Conservation (phyloP, 1,284 basidiomycete species). For the Tremellales sp. region DNA sequence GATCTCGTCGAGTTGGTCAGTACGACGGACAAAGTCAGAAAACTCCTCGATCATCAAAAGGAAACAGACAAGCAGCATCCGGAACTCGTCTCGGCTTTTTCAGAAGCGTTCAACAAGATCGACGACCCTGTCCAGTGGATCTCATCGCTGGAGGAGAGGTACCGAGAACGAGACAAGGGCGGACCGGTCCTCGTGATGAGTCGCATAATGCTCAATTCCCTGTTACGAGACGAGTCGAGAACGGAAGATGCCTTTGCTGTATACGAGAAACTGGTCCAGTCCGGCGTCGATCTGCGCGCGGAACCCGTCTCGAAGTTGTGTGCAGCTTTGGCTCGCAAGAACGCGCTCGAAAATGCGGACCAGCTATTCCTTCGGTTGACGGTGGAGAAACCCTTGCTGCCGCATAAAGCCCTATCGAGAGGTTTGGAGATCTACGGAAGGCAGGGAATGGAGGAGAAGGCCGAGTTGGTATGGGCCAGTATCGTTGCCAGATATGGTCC, state of each 20-base stretch:
- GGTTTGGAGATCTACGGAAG: constrained; percentile 9
- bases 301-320: background rate
- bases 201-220: constrained; percentile 8
- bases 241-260: constrained; percentile 7
- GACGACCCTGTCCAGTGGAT: constrained; percentile 3
- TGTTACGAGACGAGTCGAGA: constrained; percentile 3
- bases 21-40: too few species aligned
- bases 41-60: background rate
- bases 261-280: constrained; percentile 6
- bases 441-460: constrained; percentile 8
- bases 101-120: constrained; percentile 8
- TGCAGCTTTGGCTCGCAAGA: too few species aligned
- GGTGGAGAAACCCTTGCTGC: background rate
- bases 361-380: constrained; percentile 5
- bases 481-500: constrained; percentile 4
- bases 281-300: constrained; percentile 2
- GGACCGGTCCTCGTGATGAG: constrained; percentile 3
- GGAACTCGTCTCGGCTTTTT: constrained; percentile 3
- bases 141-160: background rate
- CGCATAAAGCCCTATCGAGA: constrained; percentile 6
- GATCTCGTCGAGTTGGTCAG: constrained; percentile 12
- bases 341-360: background rate
- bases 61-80: background rate
- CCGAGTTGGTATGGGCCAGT: constrained; percentile 8
- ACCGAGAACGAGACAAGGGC: background rate